Conservation (phyloP, 192 early-diverging fungal genomes). For the Coemansia sp. region DNA sequence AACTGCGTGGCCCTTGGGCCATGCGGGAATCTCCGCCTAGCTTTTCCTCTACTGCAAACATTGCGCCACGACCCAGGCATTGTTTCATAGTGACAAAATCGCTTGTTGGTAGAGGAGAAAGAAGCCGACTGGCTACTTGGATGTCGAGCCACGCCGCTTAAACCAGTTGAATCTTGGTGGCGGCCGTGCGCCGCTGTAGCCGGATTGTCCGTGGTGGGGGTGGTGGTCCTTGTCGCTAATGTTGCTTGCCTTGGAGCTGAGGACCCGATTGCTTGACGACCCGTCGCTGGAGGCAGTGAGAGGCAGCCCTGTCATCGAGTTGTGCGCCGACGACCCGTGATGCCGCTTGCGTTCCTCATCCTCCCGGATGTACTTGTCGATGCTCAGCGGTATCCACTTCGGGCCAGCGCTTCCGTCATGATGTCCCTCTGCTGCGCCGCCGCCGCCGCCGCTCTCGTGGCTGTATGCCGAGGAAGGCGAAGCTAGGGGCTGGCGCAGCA, state of each 20-base stretch:
- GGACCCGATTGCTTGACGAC: constrained; percentile 5
- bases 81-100: neutral
- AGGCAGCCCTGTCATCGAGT: neutral
- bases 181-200: constrained; percentile 20
- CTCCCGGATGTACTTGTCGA: constrained; percentile 54
- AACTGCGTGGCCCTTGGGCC: no score
- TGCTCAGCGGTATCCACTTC: constrained; percentile 52
- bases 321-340: neutral
- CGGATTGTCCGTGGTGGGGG: constrained; percentile 1
- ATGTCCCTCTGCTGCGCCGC: neutral
- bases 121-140: constrained; percentile 14
- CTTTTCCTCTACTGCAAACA: neutral
- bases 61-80: neutral
- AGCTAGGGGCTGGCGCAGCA: neutral
- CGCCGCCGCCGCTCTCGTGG: neutral
- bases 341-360: constrained; percentile 44
- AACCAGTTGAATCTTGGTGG: constrained; percentile 56
- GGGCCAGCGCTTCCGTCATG: constrained; percentile 10
- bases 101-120: neutral
- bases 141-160: constrained; percentile 57
- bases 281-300: constrained; percentile 5
- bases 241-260: constrained; percentile 45
- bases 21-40: no score
- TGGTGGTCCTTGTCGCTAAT: constrained; percentile 34
- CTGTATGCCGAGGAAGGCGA: neutral